phyloP scores from a whole-genome alignment of 768 basidiomycete species.

The Harrya chromipes region DNA sequence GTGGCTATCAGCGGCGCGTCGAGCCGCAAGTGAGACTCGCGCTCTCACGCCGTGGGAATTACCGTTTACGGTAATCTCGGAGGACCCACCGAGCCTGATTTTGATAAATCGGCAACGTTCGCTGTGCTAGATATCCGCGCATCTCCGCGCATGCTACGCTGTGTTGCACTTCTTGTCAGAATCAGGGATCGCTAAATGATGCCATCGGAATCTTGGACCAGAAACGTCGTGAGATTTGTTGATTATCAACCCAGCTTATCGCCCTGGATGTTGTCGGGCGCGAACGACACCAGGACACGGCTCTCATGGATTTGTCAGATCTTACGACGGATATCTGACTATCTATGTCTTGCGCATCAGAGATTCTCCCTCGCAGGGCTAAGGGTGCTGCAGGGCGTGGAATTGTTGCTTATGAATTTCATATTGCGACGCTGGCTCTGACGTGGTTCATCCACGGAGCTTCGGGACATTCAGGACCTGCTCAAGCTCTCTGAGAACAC shows the following conservation, averaged over 20 bases:
- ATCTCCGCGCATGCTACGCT: no score
- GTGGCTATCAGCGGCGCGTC: neutral
- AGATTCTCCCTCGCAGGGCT: conserved; percentile 8
- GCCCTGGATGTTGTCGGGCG: conserved; percentile 1
- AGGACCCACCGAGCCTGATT: neutral
- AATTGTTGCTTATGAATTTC: conserved; percentile 11
- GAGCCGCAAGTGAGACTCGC: neutral
- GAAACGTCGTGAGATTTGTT: neutral
- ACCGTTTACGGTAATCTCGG: neutral
- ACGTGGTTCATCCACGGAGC: conserved; percentile 8
- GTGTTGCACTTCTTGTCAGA: neutral
- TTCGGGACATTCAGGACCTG: neutral
- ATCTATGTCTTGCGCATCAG: neutral
- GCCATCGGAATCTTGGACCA: conserved; percentile 1
- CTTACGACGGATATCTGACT: neutral
- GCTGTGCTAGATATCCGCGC: no score
- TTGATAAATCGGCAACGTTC: neutral
- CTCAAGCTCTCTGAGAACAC: no score
- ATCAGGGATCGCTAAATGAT: conserved; percentile 9
- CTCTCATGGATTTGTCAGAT: neutral
- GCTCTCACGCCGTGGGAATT: neutral
- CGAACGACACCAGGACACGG: no score
- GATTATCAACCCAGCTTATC: neutral
- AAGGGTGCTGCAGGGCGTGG: neutral
- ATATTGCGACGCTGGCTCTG: neutral